These are phyloP conservation scores for Ceratocystiopsis minuta DNA, from an alignment of 2,329 filamentous ascomycete genomes.

Conservation along the genomic window DNA sequence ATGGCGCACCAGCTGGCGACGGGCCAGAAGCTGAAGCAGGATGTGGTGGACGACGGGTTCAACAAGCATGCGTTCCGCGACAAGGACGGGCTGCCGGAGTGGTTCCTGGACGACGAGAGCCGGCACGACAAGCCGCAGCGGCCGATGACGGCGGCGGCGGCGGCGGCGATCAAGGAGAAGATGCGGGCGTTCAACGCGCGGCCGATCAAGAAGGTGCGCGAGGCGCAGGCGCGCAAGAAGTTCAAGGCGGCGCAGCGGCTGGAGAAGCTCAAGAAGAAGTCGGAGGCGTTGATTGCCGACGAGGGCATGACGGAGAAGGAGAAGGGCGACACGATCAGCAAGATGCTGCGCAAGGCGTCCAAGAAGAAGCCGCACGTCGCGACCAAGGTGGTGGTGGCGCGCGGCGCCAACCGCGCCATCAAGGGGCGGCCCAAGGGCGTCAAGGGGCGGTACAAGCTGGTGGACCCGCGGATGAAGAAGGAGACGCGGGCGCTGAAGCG, in stretches of 20 bases:
- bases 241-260: conserved; percentile 78
- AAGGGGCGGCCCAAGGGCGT: conserved; percentile 68
- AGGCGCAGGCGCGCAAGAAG: conserved; percentile 94
- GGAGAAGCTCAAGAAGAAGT: conserved; percentile 95
- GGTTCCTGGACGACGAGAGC: conserved; percentile 89
- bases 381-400: conserved; percentile 78
- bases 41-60: conserved; percentile 79
- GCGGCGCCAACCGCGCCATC: conserved; percentile 67
- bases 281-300: conserved; percentile 71
- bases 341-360: conserved; percentile 61
- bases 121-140: conserved; percentile 69
- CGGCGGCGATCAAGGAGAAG: conserved; percentile 87
- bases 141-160: conserved; percentile 82
- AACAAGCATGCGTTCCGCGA: conserved; percentile 88
- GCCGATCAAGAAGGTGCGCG: conserved; percentile 96
- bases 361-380: conserved; percentile 75
- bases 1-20: conserved; percentile 82
- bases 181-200: conserved; percentile 79
- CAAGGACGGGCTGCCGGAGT: conserved; percentile 79
- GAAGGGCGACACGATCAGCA: conserved; percentile 71
- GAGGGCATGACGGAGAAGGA: conserved; percentile 92
- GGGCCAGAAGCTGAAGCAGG: conserved; percentile 60
- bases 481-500: conserved; percentile 80
- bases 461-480: conserved; percentile 91
- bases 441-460: conserved; percentile 95